Conservation (phyloP, 805 yeast species). For the Saccharomycopsis fodiens region DNA sequence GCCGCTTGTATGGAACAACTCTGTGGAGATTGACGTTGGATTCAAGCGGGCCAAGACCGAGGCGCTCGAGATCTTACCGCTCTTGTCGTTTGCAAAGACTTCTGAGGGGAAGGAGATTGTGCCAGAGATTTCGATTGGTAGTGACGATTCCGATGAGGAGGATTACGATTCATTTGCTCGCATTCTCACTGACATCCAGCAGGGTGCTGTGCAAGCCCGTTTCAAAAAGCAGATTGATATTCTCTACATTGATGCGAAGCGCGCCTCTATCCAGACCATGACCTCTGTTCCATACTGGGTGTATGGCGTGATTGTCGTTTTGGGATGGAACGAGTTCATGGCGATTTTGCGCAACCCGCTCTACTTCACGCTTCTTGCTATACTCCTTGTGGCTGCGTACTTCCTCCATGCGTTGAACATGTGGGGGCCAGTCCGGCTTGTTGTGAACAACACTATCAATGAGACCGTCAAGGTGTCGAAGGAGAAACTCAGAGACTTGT, state of each 20-base stretch:
- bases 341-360: slow-evolving; percentile 81
- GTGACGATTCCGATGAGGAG: slow-evolving; percentile 27
- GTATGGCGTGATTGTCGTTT: slow-evolving; percentile 58
- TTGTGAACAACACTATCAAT: slow-evolving; percentile 48
- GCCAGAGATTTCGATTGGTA: slow-evolving; percentile 48
- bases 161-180: slow-evolving; percentile 21
- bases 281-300: slow-evolving; percentile 82
- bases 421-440: slow-evolving; percentile 65
- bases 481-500: slow-evolving; percentile 15
- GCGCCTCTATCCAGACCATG: slow-evolving; percentile 70
- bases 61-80: slow-evolving; percentile 52
- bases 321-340: slow-evolving; percentile 96
- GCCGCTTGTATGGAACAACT: slow-evolving; percentile 74
- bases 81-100: slow-evolving; percentile 47
- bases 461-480: slow-evolving; percentile 53
- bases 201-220: slow-evolving; percentile 45
- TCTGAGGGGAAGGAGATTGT: slow-evolving; percentile 46
- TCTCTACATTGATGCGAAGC: slow-evolving; percentile 76
- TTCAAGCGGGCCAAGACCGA: slow-evolving; percentile 52
- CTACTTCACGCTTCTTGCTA: slow-evolving; percentile 54
- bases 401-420: slow-evolving; percentile 63
- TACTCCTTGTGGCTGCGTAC: slow-evolving; percentile 54
- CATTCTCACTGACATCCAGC: slow-evolving; percentile 50
- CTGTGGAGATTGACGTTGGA: slow-evolving; percentile 60
- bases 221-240: slow-evolving; percentile 74